Evolutionary conservation across 371 early-diverging fungal species (phyloP).

Genomic region (Lichtheimia corymbifera): DNA sequence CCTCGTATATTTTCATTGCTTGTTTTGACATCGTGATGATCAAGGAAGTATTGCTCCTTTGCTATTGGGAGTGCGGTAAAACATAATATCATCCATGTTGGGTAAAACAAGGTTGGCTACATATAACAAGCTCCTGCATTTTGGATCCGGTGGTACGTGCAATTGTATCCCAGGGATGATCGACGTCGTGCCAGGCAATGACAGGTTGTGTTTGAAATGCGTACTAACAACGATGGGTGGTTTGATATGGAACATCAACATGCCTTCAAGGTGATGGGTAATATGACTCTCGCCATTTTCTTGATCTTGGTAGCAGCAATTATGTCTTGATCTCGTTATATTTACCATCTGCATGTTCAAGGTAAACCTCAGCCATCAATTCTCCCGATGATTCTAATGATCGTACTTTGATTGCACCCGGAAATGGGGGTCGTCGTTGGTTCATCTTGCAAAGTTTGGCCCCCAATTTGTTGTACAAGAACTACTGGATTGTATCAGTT

Average conservation of each 20-base stretch:
- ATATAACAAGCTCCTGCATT: conserved; percentile 77
- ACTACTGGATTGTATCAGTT: conserved; percentile 59
- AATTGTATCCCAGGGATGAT: conserved; percentile 81
- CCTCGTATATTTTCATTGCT: too few relatives aligned
- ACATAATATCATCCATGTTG: conserved; percentile 88
- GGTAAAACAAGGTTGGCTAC: conserved; percentile 81
- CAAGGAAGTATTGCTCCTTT: conserved; percentile 57
- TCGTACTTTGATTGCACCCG: conserved; percentile 79
- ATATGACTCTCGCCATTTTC: conserved; percentile 66
- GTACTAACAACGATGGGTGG: conserved; percentile 86
- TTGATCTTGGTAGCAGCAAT: conserved; percentile 48
- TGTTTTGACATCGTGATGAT: neutral
- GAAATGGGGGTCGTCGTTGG: conserved; percentile 70
- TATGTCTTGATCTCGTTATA: conserved; percentile 73
- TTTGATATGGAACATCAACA: conserved; percentile 78
- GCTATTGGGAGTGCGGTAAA: conserved; percentile 67
- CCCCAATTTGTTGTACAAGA: conserved; percentile 66
- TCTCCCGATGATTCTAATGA: conserved; percentile 72
- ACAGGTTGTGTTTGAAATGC: conserved; percentile 83
- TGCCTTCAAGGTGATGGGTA: conserved; percentile 78
- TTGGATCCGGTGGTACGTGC: conserved; percentile 83
- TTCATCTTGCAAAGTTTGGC: conserved; percentile 67
- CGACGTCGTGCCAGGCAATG: conserved; percentile 79
- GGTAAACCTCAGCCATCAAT: conserved; percentile 68
- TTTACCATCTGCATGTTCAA: conserved; percentile 82